A percentile compares a stretch with the other conserved stretches of the same genome.
Conservation (phyloP, 192 early-diverging fungal species). For the Piromyces sp. region DNA sequence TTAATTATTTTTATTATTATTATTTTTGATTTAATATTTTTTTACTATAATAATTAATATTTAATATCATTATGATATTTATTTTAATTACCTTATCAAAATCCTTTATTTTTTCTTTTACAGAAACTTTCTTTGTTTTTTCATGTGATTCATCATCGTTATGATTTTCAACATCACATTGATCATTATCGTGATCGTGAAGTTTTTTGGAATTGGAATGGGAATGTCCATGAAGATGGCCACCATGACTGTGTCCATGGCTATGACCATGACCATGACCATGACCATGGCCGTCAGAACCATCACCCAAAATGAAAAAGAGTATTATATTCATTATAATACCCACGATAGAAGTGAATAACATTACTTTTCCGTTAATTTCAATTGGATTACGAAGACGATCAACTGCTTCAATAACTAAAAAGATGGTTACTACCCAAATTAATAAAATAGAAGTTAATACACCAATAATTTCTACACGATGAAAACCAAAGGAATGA, state of each 20-base stretch:
- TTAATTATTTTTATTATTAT: too few relatives aligned
- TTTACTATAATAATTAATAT: too few relatives aligned
- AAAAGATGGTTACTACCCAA: constrained; percentile 47
- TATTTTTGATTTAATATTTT: too few relatives aligned
- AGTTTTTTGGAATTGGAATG: constrained; percentile 3
- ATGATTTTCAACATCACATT: constrained; percentile 2
- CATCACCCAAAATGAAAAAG: constrained; percentile 14
- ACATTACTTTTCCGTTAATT: constrained; percentile 54
- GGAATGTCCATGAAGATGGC: constrained; percentile 15
- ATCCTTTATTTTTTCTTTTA: background rate
- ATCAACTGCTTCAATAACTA: constrained; percentile 55
- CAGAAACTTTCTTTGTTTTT: background rate
- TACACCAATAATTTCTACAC: constrained; percentile 64
- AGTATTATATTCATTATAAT: constrained; percentile 59
- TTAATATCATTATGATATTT: too few relatives aligned
- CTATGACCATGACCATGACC: constrained; percentile 20
- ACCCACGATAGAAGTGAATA: constrained; percentile 47
- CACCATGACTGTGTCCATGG: constrained; percentile 19
- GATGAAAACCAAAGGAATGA: constrained; percentile 57
- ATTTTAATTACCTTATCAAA: background rate
- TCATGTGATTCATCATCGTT: background rate
- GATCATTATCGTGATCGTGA: constrained; percentile 11
- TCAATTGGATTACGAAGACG: constrained; percentile 38
- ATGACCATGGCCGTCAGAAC: constrained; percentile 34
- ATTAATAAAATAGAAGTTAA: constrained; percentile 57